A percentile compares a stretch with the other conserved stretches of the same genome.
Evolutionary conservation across 139 green algal genomes (phyloP).

Genomic region (Trebouxia sp.): DNA sequence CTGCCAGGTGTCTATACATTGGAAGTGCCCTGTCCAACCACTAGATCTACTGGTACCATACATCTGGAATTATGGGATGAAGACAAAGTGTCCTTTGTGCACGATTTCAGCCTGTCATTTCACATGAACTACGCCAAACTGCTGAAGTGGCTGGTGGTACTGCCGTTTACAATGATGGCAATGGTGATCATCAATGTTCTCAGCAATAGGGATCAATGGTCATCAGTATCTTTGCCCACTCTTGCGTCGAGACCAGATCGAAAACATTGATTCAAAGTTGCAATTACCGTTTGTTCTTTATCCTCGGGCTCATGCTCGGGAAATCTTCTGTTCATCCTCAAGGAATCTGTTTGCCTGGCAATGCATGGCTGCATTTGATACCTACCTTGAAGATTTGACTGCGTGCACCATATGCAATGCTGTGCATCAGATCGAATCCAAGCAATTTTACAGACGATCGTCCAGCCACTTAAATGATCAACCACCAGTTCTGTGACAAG

Average conservation of each 20-base stretch:
- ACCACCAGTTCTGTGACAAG: too few relatives aligned
- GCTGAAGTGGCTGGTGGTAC: conserved; percentile 72
- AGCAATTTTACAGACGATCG: too few relatives aligned
- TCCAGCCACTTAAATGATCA: too few relatives aligned
- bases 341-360: too few relatives aligned
- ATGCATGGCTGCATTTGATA: too few relatives aligned
- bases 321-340: too few relatives aligned
- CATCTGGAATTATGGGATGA: conserved; percentile 77
- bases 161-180: conserved; percentile 55
- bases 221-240: background rate
- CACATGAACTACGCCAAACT: conserved; percentile 93
- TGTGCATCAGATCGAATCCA: too few relatives aligned
- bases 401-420: too few relatives aligned
- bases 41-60: conserved; percentile 71
- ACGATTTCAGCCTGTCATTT: conserved; percentile 92
- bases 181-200: conserved; percentile 30
- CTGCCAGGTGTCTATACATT: conserved; percentile 75
- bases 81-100: conserved; percentile 55
- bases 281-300: too few relatives aligned
- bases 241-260: background rate
- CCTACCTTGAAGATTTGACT: too few relatives aligned
- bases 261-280: too few relatives aligned
- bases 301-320: too few relatives aligned
- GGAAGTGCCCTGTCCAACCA: conserved; percentile 69
- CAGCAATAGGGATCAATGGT: background rate